Evolutionary conservation across 768 basidiomycete species (phyloP).

Genomic region (Podaxis sp.): DNA sequence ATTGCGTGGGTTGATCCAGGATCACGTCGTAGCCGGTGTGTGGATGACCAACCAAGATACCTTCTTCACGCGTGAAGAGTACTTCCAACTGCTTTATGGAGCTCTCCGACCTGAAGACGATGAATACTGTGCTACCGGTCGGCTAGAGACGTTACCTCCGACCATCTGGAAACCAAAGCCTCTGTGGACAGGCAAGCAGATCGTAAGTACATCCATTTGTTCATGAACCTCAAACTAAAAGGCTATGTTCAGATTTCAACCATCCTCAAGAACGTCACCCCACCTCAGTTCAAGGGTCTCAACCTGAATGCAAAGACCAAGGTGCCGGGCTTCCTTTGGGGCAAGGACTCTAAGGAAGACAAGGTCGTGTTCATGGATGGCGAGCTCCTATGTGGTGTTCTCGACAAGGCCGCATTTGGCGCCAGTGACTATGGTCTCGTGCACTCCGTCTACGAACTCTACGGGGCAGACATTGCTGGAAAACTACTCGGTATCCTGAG

Average conservation of each 20-base stretch:
- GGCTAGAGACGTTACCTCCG: constrained; percentile 82
- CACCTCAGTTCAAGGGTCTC: constrained; percentile 72
- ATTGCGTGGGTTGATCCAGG: constrained; percentile 95
- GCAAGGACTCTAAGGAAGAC: constrained; percentile 76
- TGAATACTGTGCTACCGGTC: constrained; percentile 53
- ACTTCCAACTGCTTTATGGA: constrained; percentile 94
- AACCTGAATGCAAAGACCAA: constrained; percentile 87
- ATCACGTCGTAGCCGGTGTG: constrained; percentile 98
- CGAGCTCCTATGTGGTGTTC: constrained; percentile 87
- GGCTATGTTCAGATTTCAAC: constrained; percentile 77
- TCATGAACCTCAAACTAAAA: neutral
- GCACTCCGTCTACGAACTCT: constrained; percentile 95
- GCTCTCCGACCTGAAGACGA: constrained; percentile 84
- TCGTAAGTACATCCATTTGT: constrained; percentile 50
- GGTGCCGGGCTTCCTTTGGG: constrained; percentile 86
- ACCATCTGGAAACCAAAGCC: constrained; percentile 89
- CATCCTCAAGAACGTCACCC: constrained; percentile 88
- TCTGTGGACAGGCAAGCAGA: constrained; percentile 97
- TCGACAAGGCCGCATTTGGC: constrained; percentile 98
- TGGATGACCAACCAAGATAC: constrained; percentile 98
- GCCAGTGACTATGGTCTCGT: constrained; percentile 95
- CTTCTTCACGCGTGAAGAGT: constrained; percentile 94
- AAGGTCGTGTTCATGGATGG: constrained; percentile 90
- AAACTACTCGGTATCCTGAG: constrained; percentile 90
- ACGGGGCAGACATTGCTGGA: constrained; percentile 87